Base-by-base conservation (phyloP, 192 early-diverging fungal species). In the Rhizophagus clarus region DNA sequence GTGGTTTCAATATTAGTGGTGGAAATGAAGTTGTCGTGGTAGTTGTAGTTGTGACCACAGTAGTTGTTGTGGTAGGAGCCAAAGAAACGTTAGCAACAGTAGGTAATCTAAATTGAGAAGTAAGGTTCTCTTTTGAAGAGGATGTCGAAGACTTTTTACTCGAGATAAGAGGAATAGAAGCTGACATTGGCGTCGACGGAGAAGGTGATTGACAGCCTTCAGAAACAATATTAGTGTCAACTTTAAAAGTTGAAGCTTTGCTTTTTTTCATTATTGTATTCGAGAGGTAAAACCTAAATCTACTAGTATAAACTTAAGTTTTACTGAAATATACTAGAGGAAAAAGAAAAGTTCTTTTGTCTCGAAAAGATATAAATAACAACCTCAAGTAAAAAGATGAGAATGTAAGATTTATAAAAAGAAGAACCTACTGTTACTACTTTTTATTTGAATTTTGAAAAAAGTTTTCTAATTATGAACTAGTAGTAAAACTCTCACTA, bases 21-120 rank as follows among this genome's bases (percentile, higher is more conserved):
- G 94, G 94, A 81, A 90, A 96, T 28, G 91, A 92, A 1, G 95
- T 96, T 8, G 91, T 93, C 0, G 94, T 96, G 4, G 94, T 94
- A 3, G 93, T 94, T 0, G 93, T 95, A 4, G 93, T 94, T 1
- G 93, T 94, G 29, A 94, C 93, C 1, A 93, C 93, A 2, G 91
- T 92, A 22, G 91, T 92, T 1, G 89, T 90, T 4, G 90, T 90
- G 42, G 88, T 92, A 61, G 88, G 90, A 17, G 89, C 87, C 3
- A 90, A 67, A 76, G 89, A 86, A 81, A 86, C 61, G 76, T 87
- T 84, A 12, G 87, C 82, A 45, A 81, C 79, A 61, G 76, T 79
- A 24, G 84, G 83, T 34, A 83, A 67, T 45, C 85, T 81, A 74
- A 24, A 60, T 42, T 64, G 73, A 51, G 63, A 9, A 9, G 22